phyloP scores from a whole-genome alignment of 2,329 filamentous ascomycete genomes.

The Annulohypoxylon truncatum region DNA sequence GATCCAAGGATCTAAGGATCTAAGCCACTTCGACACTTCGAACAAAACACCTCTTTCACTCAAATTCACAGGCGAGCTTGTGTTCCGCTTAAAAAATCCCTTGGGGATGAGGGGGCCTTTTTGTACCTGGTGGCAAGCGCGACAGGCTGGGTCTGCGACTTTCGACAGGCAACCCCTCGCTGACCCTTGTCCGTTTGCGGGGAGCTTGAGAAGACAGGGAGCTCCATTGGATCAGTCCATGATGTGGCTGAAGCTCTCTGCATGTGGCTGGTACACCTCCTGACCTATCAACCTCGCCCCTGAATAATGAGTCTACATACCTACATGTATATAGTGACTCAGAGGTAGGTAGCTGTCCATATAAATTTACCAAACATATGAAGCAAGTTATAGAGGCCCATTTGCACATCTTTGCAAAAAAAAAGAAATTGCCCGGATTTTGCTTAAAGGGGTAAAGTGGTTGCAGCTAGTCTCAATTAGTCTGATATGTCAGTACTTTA shows the following conservation, averaged over 20 bases:
- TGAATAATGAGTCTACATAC: neutral
- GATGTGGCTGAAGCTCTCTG: conserved; percentile 31
- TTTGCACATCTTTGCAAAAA: too few species aligned
- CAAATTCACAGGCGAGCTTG: conserved; percentile 31
- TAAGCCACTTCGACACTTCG: conserved; percentile 21
- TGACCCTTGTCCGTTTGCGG: conserved; percentile 47
- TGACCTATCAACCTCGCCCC: conserved; percentile 1
- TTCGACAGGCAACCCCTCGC: conserved; percentile 32
- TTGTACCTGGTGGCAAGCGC: conserved; percentile 50
- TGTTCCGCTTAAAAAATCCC: conserved; percentile 41
- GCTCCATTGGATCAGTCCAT: conserved; percentile 20
- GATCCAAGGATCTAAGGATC: conserved; percentile 3
- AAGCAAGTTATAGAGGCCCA: too few species aligned
- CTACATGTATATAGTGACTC: conserved; percentile 1
- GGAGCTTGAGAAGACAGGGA: conserved; percentile 33
- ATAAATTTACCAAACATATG: neutral
- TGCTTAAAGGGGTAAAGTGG: too few species aligned
- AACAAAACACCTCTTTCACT: conserved; percentile 27
- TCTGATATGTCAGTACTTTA: too few species aligned
- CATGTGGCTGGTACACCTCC: conserved; percentile 15
- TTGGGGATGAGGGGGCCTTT: conserved; percentile 51
- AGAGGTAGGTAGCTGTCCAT: too few species aligned
- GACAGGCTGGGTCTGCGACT: conserved; percentile 20
- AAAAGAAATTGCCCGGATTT: too few species aligned
- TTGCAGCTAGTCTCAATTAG: too few species aligned